Evolutionary conservation across 2,329 filamentous ascomycete species (phyloP).

Genomic region (Chrysosphaeria jannelii): DNA sequence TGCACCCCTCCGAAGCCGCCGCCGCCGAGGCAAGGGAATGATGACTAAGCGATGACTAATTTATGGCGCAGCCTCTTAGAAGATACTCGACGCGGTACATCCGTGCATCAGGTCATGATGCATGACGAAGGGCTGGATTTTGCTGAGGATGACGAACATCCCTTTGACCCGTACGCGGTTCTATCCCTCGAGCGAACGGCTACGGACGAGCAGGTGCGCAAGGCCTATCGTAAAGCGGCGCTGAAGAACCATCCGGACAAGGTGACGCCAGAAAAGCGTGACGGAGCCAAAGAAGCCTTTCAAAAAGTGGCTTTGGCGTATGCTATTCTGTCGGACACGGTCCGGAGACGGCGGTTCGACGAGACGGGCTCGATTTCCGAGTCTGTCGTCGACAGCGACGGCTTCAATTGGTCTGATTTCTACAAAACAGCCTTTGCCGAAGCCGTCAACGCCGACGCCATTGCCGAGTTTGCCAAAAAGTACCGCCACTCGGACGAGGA

Average conservation of each 20-base stretch:
- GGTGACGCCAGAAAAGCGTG: slow-evolving; percentile 21
- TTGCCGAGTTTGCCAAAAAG: slow-evolving; percentile 41
- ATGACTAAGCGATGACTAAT: no score
- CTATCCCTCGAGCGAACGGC: slow-evolving; percentile 42
- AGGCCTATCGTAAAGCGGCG: slow-evolving; percentile 72
- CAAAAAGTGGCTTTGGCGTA: slow-evolving; percentile 85
- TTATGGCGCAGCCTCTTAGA: no score
- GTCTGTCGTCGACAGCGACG: slow-evolving; percentile 43
- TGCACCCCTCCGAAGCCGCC: no score
- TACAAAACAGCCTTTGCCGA: slow-evolving; percentile 63
- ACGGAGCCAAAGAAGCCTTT: slow-evolving; percentile 49
- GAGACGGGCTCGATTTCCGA: slow-evolving; percentile 70
- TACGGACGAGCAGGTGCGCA: slow-evolving; percentile 53
- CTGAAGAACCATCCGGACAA: slow-evolving; percentile 64
- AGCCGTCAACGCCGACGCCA: slow-evolving; percentile 40
- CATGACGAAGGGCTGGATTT: background rate
- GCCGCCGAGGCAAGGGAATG: no score
- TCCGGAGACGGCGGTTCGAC: slow-evolving; percentile 64
- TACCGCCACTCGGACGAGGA: slow-evolving; percentile 82
- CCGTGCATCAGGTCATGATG: background rate
- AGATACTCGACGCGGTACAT: background rate
- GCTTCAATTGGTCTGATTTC: slow-evolving; percentile 75
- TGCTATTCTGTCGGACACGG: slow-evolving; percentile 61
- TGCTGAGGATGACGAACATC: slow-evolving; percentile 9
- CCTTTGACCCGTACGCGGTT: slow-evolving; percentile 43